Conservation (phyloP, 345 rosid genomes). For the Pseudoturritis turrita region DNA sequence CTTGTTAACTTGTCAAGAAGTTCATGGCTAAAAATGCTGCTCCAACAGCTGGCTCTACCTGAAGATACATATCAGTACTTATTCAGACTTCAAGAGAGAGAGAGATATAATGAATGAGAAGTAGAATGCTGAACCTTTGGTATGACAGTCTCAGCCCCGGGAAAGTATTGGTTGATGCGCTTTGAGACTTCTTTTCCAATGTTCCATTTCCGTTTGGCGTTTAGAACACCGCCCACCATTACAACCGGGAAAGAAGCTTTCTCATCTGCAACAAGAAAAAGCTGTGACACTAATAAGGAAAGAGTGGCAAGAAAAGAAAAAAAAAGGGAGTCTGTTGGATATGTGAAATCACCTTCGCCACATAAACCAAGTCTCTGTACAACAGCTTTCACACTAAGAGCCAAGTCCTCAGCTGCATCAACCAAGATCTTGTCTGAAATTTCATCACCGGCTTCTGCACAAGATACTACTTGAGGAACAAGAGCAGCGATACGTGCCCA, state of each 20-base stretch:
- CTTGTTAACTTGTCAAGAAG: slow-evolving; percentile 32
- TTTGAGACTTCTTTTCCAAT: slow-evolving; percentile 52
- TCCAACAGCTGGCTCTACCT: slow-evolving; percentile 65
- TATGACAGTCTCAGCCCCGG: slow-evolving; percentile 42
- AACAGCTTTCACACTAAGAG: slow-evolving; percentile 56
- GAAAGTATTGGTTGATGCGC: slow-evolving; percentile 36
- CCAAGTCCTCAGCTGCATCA: slow-evolving; percentile 48
- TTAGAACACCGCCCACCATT: slow-evolving; percentile 59
- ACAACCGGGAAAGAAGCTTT: slow-evolving; percentile 47
- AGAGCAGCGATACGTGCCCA: slow-evolving; percentile 65
- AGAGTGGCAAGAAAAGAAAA: not conserved
- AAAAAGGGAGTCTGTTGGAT: not conserved
- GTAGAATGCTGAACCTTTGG: slow-evolving; percentile 41
- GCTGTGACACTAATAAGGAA: not conserved
- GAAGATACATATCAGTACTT: slow-evolving; percentile 12
- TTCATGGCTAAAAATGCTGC: slow-evolving; percentile 52
- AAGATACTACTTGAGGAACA: slow-evolving; percentile 52
- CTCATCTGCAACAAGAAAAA: slow-evolving; percentile 35
- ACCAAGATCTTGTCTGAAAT: slow-evolving; percentile 47
- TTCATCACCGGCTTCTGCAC: slow-evolving; percentile 57
- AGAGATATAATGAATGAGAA: not conserved
- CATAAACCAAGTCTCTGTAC: slow-evolving; percentile 52
- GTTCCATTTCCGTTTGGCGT: slow-evolving; percentile 51
- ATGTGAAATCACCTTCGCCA: slow-evolving; percentile 40
- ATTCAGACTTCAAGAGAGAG: not conserved